phyloP scores from a whole-genome alignment of 108 stramenopile genomes.

The Cyclostephanos invisitatus region DNA sequence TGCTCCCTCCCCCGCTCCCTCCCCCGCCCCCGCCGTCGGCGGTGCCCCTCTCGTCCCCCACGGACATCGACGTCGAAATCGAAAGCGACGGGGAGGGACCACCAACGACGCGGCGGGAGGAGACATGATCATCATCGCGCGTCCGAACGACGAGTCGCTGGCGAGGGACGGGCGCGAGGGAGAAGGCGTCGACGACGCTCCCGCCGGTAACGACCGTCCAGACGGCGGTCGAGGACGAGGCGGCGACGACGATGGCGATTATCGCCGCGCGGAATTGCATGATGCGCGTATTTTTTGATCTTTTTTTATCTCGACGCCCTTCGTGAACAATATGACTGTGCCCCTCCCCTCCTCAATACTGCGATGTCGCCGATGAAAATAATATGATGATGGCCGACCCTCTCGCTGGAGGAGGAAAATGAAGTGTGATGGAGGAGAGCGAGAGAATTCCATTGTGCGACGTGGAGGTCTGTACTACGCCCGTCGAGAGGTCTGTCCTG shows the following conservation, averaged over 20 bases:
- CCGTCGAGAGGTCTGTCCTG: no score
- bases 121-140: not conserved
- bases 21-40: not conserved
- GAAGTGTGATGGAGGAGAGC: no score
- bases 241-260: not conserved
- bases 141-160: not conserved
- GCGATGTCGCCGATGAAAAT: no score
- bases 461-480: no score
- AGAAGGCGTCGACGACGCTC: slow-evolving; percentile 1
- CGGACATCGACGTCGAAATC: not conserved
- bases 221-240: not conserved
- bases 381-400: no score
- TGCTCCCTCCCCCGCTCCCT: slow-evolving; percentile 7
- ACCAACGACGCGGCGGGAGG: not conserved
- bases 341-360: no score
- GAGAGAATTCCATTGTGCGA: no score
- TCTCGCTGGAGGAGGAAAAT: no score
- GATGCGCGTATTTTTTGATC: no score
- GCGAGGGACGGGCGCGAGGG: slow-evolving; percentile 4
- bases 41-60: not conserved
- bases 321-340: no score
- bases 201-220: no score
- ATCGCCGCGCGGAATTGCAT: slow-evolving; percentile 7
- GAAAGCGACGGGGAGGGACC: not conserved
- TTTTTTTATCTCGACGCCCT: not conserved